Conservation (phyloP, 768 basidiomycete genomes). For the Cubamyces sp. region DNA sequence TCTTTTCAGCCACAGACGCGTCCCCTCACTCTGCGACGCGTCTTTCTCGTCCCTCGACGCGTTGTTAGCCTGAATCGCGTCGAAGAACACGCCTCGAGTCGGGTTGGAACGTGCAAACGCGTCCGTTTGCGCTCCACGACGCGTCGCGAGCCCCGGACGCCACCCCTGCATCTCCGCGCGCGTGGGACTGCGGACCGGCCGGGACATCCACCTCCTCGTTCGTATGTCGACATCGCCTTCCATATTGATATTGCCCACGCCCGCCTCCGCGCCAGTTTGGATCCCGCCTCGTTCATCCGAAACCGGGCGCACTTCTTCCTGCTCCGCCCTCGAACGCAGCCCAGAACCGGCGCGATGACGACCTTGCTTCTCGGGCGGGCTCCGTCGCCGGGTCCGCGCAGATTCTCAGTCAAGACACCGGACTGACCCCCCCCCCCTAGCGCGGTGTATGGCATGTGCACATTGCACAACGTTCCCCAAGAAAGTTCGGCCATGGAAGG, state of each 20-base stretch:
- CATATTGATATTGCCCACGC: slow-evolving; percentile 11
- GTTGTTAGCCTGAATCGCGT: not conserved
- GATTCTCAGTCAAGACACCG: not conserved
- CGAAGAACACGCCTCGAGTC: not conserved
- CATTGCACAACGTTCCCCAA: too few relatives aligned
- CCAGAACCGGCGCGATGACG: too few relatives aligned
- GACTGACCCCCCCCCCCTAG: too few relatives aligned
- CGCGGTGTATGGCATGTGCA: too few relatives aligned
- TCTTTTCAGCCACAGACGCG: slow-evolving; percentile 28
- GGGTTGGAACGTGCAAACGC: not conserved
- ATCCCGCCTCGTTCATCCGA: too few relatives aligned
- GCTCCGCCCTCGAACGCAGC: too few relatives aligned
- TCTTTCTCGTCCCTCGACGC: slow-evolving; percentile 14
- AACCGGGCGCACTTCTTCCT: too few relatives aligned
- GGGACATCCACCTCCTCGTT: slow-evolving; percentile 5
- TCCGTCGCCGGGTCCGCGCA: not conserved
- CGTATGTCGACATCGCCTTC: not conserved
- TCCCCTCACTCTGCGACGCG: slow-evolving; percentile 15
- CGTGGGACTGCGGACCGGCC: slow-evolving; percentile 5
- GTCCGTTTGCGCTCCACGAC: slow-evolving; percentile 7
- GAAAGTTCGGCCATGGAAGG: too few relatives aligned
- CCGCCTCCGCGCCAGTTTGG: too few relatives aligned
- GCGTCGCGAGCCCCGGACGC: slow-evolving; percentile 15
- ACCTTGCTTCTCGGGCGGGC: too few relatives aligned
- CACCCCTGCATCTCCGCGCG: not conserved